Base-by-base conservation (phyloP, 345 rosid species). In the Syzygium jambos region DNA sequence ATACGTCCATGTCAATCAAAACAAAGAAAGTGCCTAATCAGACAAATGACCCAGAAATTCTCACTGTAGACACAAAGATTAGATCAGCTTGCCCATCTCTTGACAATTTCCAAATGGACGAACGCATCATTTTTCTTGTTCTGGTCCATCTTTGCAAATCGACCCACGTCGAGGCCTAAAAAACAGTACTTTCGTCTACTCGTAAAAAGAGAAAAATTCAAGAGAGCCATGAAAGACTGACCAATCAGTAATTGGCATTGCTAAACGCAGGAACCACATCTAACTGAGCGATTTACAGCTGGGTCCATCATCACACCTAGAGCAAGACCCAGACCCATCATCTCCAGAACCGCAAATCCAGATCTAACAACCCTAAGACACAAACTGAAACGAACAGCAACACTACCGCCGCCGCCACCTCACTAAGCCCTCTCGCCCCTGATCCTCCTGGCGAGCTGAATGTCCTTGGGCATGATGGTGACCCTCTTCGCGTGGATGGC, bases 401-500 rank as follows among this genome's bases (percentile, higher is more conserved):
- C 77, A 14, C 3, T 10, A 7, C 63, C 63, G 11, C 9, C 46
- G 46, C 46, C 46, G 46, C 38, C 21, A 17, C 53, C 89, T n/a
- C n/a, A n/a, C n/a, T 88, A 88, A 34, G 89, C 90, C 30, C 90
- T 86, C 87, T 89, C 90, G 30, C 90, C 90, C 53, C 90, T 86
- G 30, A 89, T 89, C 85, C 90, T 86, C 88, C 90, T 63, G 0
- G 90, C 90, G 10, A 89, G 88, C 86, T 89, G 90, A 84, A 89
- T 89, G 29, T 89, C 90, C 86, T 89, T 89, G 84, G 90, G 90
- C 90, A 89, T 89, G 86, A 89, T 89, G 19, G 90, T 89, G 56
- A 89, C 90, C 63, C 90, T 86, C 90, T 89, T 89, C 43, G 90
- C 90, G 49, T 89, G 90, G 80, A 89, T 89, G 16, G 90, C 90